Evolutionary conservation across 1,139 yeast species (phyloP), one percentile per base, ranked within the genome.

Genomic region (Candida mesenterica): DNA sequence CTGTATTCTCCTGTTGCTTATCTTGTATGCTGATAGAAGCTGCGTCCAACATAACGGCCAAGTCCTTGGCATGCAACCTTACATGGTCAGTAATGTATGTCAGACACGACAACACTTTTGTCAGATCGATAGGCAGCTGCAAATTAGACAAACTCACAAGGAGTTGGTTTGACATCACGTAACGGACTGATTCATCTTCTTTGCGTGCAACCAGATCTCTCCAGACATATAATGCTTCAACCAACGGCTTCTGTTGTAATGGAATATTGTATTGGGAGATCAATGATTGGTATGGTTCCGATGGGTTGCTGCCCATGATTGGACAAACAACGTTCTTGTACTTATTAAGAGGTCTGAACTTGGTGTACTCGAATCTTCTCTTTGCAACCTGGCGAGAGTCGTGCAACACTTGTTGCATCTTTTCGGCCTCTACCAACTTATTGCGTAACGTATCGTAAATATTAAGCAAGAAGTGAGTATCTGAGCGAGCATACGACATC

Each of bases 401-500:
- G 40, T 68, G 72, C 27, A 92, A 62, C 1, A 88, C 97, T n/a
- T 68, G 65, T 10, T 75, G 72, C 45, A 84, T 48, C 41, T 75
- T 76, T 30, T 70, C 66, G 6, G 49, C 46, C 8, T 72, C 76
- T 5, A 85, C 52, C 27, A 92, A 65, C 51, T 73, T 71, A 46
- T 83, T 83, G 42, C 79, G 79, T 57, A 92, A 62, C 46, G 77
- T 78, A 51, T 89, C 95, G 58, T 70, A 94, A 15, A 92, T 84
- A 55, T 84, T 78, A 28, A 92, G 68, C 38, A 92, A 62, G 51
- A 89, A 92, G 57, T 92, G 99, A 0, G 98, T 92, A 61, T 92
- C 99, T 0, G 97, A 86, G 46, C 96, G 75, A 0, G 99, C 99
- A 59, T 92, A 92, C 15, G 85, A 77, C 43, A 72, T 59, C 94